Evolutionary conservation across 2,329 filamentous ascomycete species (phyloP), one percentile per base, ranked within the genome.

Genomic region (Pseudogymnoascus verrucosus): DNA sequence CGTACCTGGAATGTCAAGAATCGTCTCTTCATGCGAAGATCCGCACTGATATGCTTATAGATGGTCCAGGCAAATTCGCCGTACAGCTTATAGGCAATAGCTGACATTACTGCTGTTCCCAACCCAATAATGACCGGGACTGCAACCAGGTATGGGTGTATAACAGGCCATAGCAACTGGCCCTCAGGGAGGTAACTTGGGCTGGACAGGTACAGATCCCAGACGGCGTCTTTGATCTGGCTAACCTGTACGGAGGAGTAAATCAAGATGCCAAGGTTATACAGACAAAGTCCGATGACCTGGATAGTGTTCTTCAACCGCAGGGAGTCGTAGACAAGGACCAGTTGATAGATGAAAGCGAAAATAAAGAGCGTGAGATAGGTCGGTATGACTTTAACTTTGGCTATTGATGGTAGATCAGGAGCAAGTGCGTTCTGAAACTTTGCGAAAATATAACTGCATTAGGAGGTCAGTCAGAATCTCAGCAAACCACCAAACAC

Each of bases 51-150:
- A 76, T 96, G 93, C 81, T 99, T 99, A 78, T 99, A 92, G 72
- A 99, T 99, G 64, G 95, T 95, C 95, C 95, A 99, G 10, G 95
- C 93, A 76, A 99, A 99, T 76, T 97, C 93, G 73, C 96, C 92
- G 74, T 99, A 98, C 34, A 99, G 83, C 78, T 96, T 97, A 90
- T 92, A 98, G 1, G 93, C 87, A 61, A 93, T 80, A 66, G 91
- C 89, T 12, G 81, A 82, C 81, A 98, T 87, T 62, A 86, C 72
- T 5, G 93, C 67, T 2, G 90, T 93, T 31, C 85, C 85, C 31
- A 96, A 76, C 0, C 85, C 91, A 68, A 98, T 89, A 64, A 99
- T 84, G 70, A 84, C 87, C 0, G 95, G 95, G 63, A 96, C 91
- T 10, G 93, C 89, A 67, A 97, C 83, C 36, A 99, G 81, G 69